A percentile compares a stretch with the other conserved stretches of the same genome.
Conservation (phyloP, 257 asterid species). For the Ligustrum vulgare region DNA sequence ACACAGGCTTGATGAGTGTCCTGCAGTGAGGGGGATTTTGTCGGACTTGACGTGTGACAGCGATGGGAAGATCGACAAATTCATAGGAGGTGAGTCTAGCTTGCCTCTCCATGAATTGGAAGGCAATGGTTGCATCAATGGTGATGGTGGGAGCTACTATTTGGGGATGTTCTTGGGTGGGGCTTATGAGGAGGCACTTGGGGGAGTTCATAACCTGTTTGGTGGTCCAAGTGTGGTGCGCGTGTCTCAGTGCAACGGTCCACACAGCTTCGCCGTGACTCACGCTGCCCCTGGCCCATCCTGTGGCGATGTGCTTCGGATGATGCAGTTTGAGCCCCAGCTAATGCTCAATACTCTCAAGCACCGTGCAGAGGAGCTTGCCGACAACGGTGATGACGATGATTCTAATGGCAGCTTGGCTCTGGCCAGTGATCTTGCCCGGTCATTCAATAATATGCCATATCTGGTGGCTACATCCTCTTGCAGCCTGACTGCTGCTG, state of each 20-base stretch:
- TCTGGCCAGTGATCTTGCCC: conserved; percentile 18
- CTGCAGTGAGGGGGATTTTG: conserved; percentile 42
- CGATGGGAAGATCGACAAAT: conserved; percentile 56
- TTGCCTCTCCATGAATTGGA: conserved; percentile 50
- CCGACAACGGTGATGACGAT: conserved; percentile 25
- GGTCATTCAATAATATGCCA: conserved; percentile 58
- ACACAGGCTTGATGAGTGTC: conserved; percentile 52
- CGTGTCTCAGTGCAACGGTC: conserved; percentile 55
- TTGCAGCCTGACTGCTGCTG: conserved; percentile 34
- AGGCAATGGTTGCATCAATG: conserved; percentile 25
- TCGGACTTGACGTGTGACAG: conserved; percentile 67
- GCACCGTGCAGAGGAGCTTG: conserved; percentile 51
- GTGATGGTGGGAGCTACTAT: conserved; percentile 38
- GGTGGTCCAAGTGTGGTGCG: conserved; percentile 67
- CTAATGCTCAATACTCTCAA: conserved; percentile 60
- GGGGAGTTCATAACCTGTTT: conserved; percentile 71
- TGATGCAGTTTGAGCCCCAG: conserved; percentile 69
- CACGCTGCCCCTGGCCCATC: conserved; percentile 56
- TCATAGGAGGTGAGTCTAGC: conserved; percentile 63
- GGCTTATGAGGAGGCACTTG: conserved; percentile 77
- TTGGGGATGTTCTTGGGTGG: conserved; percentile 76
- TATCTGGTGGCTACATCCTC: conserved; percentile 37
- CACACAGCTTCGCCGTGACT: conserved; percentile 57
- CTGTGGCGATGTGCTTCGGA: conserved; percentile 59
- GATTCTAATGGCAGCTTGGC: conserved; percentile 26